Evolutionary conservation across 257 asterid genomes (phyloP), one percentile per base, ranked within the genome.

Genomic region (Rhazya stricta): DNA sequence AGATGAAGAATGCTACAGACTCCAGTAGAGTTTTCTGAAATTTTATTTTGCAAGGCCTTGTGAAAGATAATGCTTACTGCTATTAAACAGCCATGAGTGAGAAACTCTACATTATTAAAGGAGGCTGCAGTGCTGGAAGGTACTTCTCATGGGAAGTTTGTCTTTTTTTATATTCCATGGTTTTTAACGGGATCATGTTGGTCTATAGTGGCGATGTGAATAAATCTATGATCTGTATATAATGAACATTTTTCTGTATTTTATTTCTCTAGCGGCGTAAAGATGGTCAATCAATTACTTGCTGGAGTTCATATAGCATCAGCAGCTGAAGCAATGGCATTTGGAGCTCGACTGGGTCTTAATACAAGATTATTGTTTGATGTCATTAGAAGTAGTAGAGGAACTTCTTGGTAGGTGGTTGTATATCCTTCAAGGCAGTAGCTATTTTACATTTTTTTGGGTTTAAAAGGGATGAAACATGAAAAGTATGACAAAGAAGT

Each of bases 271-370:
- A 94, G 99, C 89, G 93, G 89, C 69, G 94, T 94, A 60, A 94
- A 94, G 89, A 94, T 94, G 99, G 86, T 94, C 84, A 94, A 94
- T 83, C 99, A 94, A 81, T 88, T 94, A 80, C 99, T 94, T 80
- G 99, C 99, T 83, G 99, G 99, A 82, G 97, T 94, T 82, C 99
- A 94, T 81, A 94, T 94, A 75, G 97, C 97, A 80, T 87, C 99
- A 78, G 91, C 97, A 63, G 99, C 99, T 29, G 99, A 94, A 89
- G 99, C 97, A 56, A 84, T 94, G 86, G 97, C 97, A 73, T 89
- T 89, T 74, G 96, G 92, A 70, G 97, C 99, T 77, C 95, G 94
- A 79, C 66, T 92, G 86, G 97, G 97, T 77, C 94, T 94, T 62
- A 84, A 87, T 74, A 89, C 97, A 13, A 87, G 91, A 82, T 78